These are phyloP conservation scores for Phialemoniopsis sp. DNA, from an alignment of 2,329 filamentous ascomycete genomes.

Conservation along the genomic window DNA sequence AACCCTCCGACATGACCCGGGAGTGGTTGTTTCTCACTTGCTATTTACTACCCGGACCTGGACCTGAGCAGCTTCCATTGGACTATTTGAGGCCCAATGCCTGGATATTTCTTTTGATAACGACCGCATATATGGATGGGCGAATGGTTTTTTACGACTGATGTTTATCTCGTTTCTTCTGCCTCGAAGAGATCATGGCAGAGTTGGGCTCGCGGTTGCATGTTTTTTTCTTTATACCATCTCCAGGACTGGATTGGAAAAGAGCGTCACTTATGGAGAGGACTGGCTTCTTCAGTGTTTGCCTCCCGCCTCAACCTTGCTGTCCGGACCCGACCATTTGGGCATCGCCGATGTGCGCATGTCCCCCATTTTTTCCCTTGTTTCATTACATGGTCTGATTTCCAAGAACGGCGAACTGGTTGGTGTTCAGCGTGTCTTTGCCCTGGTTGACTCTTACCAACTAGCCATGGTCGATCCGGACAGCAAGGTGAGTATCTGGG, in stretches of 20 bases:
- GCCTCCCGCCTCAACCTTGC: constrained; percentile 15
- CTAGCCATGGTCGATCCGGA: constrained; percentile 25
- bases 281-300: background rate
- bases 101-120: background rate
- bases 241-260: constrained; percentile 1
- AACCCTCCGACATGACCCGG: too few relatives aligned
- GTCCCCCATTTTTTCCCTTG: constrained; percentile 17
- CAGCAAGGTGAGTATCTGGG: constrained; percentile 30
- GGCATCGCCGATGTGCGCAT: constrained; percentile 15
- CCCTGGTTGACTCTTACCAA: constrained; percentile 23
- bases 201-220: background rate
- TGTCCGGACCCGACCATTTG: constrained; percentile 27
- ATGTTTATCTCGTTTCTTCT: background rate
- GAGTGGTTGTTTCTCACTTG: too few relatives aligned
- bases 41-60: too few relatives aligned
- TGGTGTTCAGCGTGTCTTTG: constrained; percentile 19
- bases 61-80: background rate
- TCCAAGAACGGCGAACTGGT: constrained; percentile 19
- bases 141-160: background rate
- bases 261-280: background rate
- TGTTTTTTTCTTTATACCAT: constrained; percentile 1
- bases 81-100: background rate
- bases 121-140: background rate
- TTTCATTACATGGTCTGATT: constrained; percentile 18
- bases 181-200: background rate